Evolutionary conservation across 2,329 filamentous ascomycete genomes (phyloP).

Genomic region (Pleomassaria siparia): DNA sequence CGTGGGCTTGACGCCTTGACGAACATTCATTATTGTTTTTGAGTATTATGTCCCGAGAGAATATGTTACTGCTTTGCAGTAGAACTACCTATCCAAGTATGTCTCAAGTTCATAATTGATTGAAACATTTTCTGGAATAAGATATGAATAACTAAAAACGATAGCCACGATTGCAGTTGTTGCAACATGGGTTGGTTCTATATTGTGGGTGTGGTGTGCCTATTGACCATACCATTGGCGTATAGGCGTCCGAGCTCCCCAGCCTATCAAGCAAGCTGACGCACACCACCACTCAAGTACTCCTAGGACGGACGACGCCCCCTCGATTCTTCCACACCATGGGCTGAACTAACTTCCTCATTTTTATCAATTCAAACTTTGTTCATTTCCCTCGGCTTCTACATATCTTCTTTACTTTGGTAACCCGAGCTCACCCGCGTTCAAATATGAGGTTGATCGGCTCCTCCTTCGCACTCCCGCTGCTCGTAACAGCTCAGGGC

Average conservation of each 20-base stretch:
- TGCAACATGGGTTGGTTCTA: no score
- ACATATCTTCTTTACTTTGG: neutral
- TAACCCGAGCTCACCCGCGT: neutral
- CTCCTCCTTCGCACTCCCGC: slow-evolving; percentile 11
- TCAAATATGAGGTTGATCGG: slow-evolving; percentile 4
- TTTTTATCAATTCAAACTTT: neutral
- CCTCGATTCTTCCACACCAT: neutral
- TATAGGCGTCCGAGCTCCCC: neutral
- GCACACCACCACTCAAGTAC: neutral
- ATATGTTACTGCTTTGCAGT: no score
- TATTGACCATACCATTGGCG: neutral
- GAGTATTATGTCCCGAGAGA: no score
- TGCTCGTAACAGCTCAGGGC: slow-evolving; percentile 21
- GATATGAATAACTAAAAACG: no score
- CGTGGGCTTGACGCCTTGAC: no score
- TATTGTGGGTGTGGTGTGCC: no score
- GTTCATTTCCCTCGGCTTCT: neutral
- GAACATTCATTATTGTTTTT: no score
- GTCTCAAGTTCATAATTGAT: no score
- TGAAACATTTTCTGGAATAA: no score
- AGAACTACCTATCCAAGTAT: no score
- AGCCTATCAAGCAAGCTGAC: neutral
- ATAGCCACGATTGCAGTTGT: no score
- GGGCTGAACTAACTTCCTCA: neutral
- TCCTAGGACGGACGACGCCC: no score